phyloP scores from a whole-genome alignment of 305 asterid species.

The Fraxinus nigra region DNA sequence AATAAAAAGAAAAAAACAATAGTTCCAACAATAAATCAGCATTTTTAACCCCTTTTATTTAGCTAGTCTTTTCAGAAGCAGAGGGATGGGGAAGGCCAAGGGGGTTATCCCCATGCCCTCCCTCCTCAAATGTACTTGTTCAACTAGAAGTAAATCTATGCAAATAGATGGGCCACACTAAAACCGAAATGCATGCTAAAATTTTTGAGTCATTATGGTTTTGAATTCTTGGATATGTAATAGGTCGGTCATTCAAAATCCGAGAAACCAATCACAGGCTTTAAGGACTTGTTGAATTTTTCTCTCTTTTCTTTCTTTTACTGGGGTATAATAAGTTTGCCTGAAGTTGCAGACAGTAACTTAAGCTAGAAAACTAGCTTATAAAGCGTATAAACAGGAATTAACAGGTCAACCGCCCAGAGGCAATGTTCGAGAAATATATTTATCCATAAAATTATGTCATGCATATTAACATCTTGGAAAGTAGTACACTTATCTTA shows the following conservation, averaged over 20 bases:
- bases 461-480: not conserved
- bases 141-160: not conserved
- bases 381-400: not conserved
- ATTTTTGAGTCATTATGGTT: not conserved
- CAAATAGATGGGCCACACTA: not conserved
- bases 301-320: not conserved
- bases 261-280: not conserved
- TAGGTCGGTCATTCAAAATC: not conserved
- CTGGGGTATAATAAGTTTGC: not conserved
- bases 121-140: not conserved
- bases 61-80: not conserved
- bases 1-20: not conserved
- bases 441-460: not conserved
- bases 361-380: not conserved
- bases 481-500: not conserved
- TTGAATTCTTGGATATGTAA: not conserved
- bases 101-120: not conserved
- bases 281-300: not conserved
- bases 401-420: not conserved
- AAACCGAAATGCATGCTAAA: not conserved
- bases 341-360: not conserved
- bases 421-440: not conserved
- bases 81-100: not conserved
- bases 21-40: not conserved
- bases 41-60: not conserved